Conservation (phyloP, 2,329 filamentous ascomycete species). For the Lasiodiplodia gonubiensis region DNA sequence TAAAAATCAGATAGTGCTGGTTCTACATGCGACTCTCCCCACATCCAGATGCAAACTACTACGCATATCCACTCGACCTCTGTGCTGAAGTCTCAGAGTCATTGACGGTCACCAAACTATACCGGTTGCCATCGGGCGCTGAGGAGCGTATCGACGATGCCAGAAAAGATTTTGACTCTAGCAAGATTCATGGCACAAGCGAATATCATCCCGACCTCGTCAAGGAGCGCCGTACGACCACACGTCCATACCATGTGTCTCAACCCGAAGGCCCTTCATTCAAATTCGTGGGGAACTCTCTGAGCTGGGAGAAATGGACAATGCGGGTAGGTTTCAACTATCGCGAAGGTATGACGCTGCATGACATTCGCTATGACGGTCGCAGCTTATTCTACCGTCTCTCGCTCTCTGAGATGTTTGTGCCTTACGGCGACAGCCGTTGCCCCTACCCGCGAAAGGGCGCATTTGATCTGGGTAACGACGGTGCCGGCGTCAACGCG, state of each 20-base stretch:
- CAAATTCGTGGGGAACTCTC: constrained; percentile 31
- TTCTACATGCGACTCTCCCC: constrained; percentile 47
- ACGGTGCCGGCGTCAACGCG: constrained; percentile 50
- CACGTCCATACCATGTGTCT: constrained; percentile 33
- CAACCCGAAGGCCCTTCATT: constrained; percentile 40
- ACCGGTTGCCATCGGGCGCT: constrained; percentile 53
- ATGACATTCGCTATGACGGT: constrained; percentile 49
- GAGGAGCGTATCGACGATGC: constrained; percentile 48
- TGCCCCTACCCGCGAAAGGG: constrained; percentile 50
- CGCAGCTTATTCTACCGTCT: constrained; percentile 51
- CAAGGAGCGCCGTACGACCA: constrained; percentile 24
- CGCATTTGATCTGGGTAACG: constrained; percentile 54
- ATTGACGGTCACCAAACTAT: constrained; percentile 58
- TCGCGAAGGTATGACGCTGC: constrained; percentile 51
- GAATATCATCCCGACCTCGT: constrained; percentile 37
- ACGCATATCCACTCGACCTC: constrained; percentile 63
- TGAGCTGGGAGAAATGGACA: constrained; percentile 53
- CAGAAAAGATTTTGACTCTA: constrained; percentile 48
- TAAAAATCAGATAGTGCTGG: constrained; percentile 41
- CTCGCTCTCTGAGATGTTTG: constrained; percentile 53
- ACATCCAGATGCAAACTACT: constrained; percentile 60
- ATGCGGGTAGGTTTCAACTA: constrained; percentile 54
- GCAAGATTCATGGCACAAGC: constrained; percentile 48
- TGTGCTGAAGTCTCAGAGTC: constrained; percentile 59
- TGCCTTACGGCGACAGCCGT: constrained; percentile 52